Evolutionary conservation across 2,329 filamentous ascomycete genomes (phyloP), one percentile per base, ranked within the genome.

Genomic region (Clonostachys solani): DNA sequence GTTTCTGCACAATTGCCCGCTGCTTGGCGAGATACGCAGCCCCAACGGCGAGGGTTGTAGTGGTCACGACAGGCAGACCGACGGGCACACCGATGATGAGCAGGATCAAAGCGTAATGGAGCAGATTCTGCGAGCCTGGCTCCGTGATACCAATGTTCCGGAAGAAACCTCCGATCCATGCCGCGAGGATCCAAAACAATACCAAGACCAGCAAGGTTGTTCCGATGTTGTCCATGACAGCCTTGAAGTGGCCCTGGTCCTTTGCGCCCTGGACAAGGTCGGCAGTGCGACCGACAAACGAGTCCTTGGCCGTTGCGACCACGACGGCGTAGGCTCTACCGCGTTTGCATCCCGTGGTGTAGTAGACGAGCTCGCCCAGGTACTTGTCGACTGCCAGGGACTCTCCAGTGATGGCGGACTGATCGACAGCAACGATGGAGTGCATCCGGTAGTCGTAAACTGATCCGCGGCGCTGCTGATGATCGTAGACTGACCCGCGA

Each of bases 91-190:
- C 86, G 56, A 89, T 83, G 64, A 90, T 88, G 60, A 89, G 77
- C 49, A 89, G 74, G 58, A 87, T 84, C 49, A 87, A 69, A 37
- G 81, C 81, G 67, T 86, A 87, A 65, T 81, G 78, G 58, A 88
- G 75, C 65, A 89, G 63, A 66, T 82, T 84, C 72, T 77, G 70
- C 60, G 82, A 80, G 54, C 74, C 76, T 47, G 74, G 54, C 57
- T 81, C 72, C 10, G 78, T 75, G 18, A 74, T 77, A 19, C 80
- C 80, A 56, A 89, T 81, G 55, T 86, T 73, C 64, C 81, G 85
- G 80, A 83, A 89, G 79, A 90, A 90, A 65, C 84, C 86, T 67
- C 86, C 86, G 56, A 89, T 86, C 86, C 86, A 89, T 57, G 84
- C 77, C 48, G 80, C 72, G 59, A 90, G 75, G 66, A 89, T 87